Conservation (phyloP, 2,329 filamentous ascomycete species). For the Colletotrichum falcatum region DNA sequence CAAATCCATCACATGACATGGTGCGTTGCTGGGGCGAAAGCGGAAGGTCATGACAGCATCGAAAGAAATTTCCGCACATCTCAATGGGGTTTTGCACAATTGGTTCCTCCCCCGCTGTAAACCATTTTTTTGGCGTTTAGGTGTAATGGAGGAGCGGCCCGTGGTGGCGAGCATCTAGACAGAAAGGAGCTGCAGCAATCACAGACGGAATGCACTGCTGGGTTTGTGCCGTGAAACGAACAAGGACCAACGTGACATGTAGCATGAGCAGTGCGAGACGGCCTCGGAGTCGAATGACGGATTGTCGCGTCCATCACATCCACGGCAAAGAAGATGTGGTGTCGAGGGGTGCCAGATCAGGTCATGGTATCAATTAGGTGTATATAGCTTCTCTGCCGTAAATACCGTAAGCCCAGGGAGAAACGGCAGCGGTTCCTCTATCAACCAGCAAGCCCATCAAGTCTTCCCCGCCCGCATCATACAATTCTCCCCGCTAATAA, state of each 20-base stretch:
- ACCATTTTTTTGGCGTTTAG: background rate
- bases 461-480: conserved; percentile 1
- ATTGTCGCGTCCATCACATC: background rate
- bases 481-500: background rate
- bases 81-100: conserved; percentile 8
- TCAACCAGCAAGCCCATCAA: background rate
- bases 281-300: background rate
- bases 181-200: background rate
- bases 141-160: background rate
- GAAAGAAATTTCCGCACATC: background rate
- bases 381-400: background rate
- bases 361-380: conserved; percentile 18
- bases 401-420: background rate
- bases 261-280: background rate
- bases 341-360: background rate
- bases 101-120: background rate
- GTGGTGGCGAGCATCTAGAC: background rate
- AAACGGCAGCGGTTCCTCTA: background rate
- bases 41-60: background rate
- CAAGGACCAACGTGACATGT: background rate
- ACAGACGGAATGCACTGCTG: background rate
- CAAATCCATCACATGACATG: background rate
- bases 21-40: background rate
- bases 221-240: background rate
- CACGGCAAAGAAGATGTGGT: background rate